phyloP scores from a whole-genome alignment of 1,139 yeast species.

The Yamadazyma sp. region DNA sequence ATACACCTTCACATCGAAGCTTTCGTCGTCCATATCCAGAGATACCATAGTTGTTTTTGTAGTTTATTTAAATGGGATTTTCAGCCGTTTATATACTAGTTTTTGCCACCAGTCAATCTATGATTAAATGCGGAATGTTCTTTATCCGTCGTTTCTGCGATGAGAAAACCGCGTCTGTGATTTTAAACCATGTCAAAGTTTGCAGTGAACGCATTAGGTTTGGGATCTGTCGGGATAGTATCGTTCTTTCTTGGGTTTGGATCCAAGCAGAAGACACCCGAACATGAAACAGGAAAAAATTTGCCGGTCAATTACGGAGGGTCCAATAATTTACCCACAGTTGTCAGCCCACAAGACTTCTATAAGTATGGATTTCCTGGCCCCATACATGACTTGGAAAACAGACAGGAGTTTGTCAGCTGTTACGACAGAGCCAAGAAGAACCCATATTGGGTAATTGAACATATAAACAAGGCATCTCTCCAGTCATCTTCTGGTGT shows the following conservation, averaged over 20 bases:
- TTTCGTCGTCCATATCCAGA: conserved; percentile 2
- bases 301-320: conserved; percentile 18
- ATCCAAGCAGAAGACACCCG: conserved; percentile 16
- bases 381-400: conserved; percentile 81
- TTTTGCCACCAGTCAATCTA: neutral
- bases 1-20: conserved; percentile 48
- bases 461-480: conserved; percentile 82
- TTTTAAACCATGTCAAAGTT: conserved; percentile 29
- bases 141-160: neutral
- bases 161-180: neutral
- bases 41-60: too few species aligned
- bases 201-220: conserved; percentile 29
- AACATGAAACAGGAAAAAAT: conserved; percentile 11
- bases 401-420: conserved; percentile 73
- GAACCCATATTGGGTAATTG: conserved; percentile 88
- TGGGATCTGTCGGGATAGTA: conserved; percentile 42
- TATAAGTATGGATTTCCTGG: conserved; percentile 94
- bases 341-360: conserved; percentile 68
- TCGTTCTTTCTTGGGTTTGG: conserved; percentile 44
- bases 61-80: too few species aligned
- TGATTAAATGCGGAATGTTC: neutral
- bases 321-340: conserved; percentile 24
- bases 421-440: conserved; percentile 83
- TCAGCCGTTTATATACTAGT: neutral
- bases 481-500: conserved; percentile 49